Evolutionary conservation across 1,139 yeast genomes (phyloP), one percentile per base, ranked within the genome.

Genomic region (Yamadazyma siamensis): DNA sequence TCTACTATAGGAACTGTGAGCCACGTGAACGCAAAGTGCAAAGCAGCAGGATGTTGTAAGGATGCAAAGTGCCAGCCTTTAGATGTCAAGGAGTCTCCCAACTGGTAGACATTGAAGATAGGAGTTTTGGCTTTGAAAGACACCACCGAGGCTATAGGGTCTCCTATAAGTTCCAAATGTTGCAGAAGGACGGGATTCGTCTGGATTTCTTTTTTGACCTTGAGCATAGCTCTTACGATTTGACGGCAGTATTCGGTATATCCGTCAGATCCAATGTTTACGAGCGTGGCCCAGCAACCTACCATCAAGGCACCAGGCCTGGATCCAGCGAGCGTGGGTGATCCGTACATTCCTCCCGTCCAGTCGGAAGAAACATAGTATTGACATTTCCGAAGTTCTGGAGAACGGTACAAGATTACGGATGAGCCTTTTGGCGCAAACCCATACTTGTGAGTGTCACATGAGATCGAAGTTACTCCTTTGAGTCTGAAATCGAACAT

Each of bases 351-450:
- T 1, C 98, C 98, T 26, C 98, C 98, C 6, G 80, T 69, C 98
- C 98, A 91, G 38, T 80, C 86, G 2, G 88, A 66, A 35, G 79
- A 72, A 20, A 89, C 73, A 54, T 82, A 91, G 57, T 91, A 91
- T 59, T 91, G 98, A 48, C 83, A 73, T 44, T 75, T 75, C 34
- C 98, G 71, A 36, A 87, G 66, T 38, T 71, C 68, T 1, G 71
- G 51, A 38, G 69, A 60, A 30, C 96, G 71, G 58, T 91, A 91
- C 95, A 91, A 83, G 46, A 91, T 84, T 23, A 89, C 74, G 1
- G 96, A 87, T 0, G 95, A 83, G 4, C 98, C 98, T 58, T 91
- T 91, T 26, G 98, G 97, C 7, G 97, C 96, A 67, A 89, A 91
- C 2, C 97, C 98, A 52, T 91, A 91, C 57, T 91, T 91, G 66